These are phyloP conservation scores for Petunia axillaris DNA, from an alignment of 257 asterid species.

Conservation along the genomic window DNA sequence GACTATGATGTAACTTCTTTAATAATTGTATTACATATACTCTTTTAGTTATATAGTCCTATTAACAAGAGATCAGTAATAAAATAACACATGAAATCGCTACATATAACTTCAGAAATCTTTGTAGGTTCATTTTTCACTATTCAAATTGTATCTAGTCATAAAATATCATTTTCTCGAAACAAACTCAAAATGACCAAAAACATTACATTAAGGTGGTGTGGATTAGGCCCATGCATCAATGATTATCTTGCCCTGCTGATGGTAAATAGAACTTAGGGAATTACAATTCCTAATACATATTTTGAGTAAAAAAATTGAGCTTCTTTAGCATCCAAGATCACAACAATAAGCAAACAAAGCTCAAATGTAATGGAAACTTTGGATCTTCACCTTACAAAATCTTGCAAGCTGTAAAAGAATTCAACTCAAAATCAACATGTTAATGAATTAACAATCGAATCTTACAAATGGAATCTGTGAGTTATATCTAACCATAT, in stretches of 20 bases:
- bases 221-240: background rate
- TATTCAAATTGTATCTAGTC: too few species aligned
- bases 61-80: too few species aligned
- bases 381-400: background rate
- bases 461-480: slow-evolving; percentile 30
- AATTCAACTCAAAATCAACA: slow-evolving; percentile 19
- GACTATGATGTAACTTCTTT: slow-evolving; percentile 2
- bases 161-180: too few species aligned
- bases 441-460: background rate
- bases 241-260: background rate
- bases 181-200: background rate
- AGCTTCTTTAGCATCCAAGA: background rate
- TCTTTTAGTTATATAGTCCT: too few species aligned
- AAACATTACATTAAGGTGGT: background rate
- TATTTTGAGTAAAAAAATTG: background rate
- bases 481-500: slow-evolving; percentile 15
- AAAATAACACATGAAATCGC: too few species aligned
- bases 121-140: too few species aligned
- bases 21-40: too few species aligned
- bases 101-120: too few species aligned
- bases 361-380: background rate
- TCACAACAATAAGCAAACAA: background rate
- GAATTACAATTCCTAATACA: background rate
- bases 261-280: background rate
- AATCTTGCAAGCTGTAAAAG: slow-evolving; percentile 15